A percentile compares a stretch with the other conserved stretches of the same genome.
Evolutionary conservation across 2,329 filamentous ascomycete genomes (phyloP).

Genomic region (Apiospora rasikravindrae): DNA sequence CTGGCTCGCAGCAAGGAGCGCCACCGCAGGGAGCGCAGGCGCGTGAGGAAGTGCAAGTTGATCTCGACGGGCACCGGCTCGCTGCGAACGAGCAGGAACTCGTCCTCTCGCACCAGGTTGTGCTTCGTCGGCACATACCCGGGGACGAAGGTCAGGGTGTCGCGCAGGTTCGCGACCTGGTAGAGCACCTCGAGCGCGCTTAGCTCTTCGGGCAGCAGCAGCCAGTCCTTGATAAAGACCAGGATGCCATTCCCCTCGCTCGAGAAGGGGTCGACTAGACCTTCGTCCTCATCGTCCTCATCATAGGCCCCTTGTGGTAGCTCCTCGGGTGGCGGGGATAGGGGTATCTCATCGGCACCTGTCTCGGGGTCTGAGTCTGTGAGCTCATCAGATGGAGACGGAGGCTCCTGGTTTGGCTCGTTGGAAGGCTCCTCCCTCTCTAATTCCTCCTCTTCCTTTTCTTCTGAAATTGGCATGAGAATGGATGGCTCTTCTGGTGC

Average conservation of each 20-base stretch:
- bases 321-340: background rate
- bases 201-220: background rate
- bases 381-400: background rate
- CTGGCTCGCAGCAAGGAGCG: background rate
- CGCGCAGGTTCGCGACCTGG: background rate
- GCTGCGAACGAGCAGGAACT: background rate
- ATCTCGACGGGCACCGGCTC: background rate
- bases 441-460: background rate
- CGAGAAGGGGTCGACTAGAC: conserved; percentile 1
- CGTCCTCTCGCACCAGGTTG: background rate
- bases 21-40: conserved; percentile 5
- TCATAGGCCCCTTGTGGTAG: background rate
- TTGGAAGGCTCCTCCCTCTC: background rate
- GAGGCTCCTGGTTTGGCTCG: background rate
- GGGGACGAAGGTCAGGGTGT: background rate
- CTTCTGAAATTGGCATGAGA: background rate
- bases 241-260: background rate
- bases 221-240: background rate
- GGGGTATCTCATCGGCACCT: background rate
- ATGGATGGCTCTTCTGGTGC: background rate
- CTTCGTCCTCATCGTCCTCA: background rate
- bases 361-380: background rate
- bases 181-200: conserved; percentile 2
- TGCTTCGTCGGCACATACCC: background rate
- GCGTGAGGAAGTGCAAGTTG: background rate